Evolutionary conservation across 1,139 yeast species (phyloP), one percentile per base, ranked within the genome.

Genomic region (Hanseniaspora sp.): DNA sequence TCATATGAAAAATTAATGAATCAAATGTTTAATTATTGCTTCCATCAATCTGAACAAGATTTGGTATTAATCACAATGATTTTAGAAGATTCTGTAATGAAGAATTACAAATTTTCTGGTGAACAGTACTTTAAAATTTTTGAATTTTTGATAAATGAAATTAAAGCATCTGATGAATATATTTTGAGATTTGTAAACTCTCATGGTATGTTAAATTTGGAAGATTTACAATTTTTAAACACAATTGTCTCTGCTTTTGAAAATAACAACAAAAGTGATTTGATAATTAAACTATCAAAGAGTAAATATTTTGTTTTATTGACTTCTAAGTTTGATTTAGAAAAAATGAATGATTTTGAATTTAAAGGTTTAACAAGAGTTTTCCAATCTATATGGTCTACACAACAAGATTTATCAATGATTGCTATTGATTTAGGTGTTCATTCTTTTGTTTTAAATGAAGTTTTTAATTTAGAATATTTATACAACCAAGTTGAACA

Each of bases 391-490:
- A 57, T 65, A 12, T 64, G 67, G 67, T 57, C 58, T 13, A 55
- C 61, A n/a, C 64, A 66, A 29, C 63, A 63, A 54, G 58, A 61
- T 2, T 54, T 63, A 28, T 61, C 60, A 30, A 57, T 57, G 37
- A 65, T 60, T 47, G 60, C 64, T 42, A 49, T 59, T 43, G 60
- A 60, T 43, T 56, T 69, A 18, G 67, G 69, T 40, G 53, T 69
- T 13, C 66, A 66, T 60, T 68, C 81, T 0, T 66, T 69, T 31
- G 61, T 80, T 58, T 66, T 78, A 18, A 69, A 74, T 48, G 76
- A 75, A 62, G 73, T 79, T 53, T 77, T 77, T 60, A 80, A 78
- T 58, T 66, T 78, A 33, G 80, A 77, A 48, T 70, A 74, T 52
- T 74, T 73, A 57, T 77, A 76, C 60, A 41, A 15, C 17, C 5